phyloP scores from a whole-genome alignment of 2,329 filamentous ascomycete genomes.

The Magnaporthiopsis rhizophila region DNA sequence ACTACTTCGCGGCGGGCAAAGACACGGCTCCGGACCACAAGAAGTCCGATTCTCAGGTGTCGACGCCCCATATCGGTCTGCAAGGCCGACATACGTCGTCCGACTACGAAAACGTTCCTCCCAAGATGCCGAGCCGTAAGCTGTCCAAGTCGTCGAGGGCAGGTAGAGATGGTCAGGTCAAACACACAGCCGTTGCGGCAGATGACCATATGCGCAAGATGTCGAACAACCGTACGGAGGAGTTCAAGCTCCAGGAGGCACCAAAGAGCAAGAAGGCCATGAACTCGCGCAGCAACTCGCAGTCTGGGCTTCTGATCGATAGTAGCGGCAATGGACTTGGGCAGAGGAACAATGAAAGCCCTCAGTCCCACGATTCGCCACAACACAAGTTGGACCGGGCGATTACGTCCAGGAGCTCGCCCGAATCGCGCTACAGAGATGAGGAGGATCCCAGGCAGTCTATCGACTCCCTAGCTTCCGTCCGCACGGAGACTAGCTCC shows the following conservation, averaged over 20 bases:
- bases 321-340: constrained; percentile 25
- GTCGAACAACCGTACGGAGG: constrained; percentile 40
- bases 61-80: constrained; percentile 85
- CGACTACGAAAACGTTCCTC: constrained; percentile 44
- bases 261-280: constrained; percentile 53
- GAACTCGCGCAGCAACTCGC: constrained; percentile 35
- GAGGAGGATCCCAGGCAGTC: constrained; percentile 40
- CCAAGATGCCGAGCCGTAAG: constrained; percentile 41
- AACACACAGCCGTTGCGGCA: constrained; percentile 19
- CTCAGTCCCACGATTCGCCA: constrained; percentile 20
- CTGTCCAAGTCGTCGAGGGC: constrained; percentile 35
- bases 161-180: constrained; percentile 25
- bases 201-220: constrained; percentile 30
- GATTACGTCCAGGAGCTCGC: constrained; percentile 44
- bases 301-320: constrained; percentile 32
- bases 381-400: constrained; percentile 25
- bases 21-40: constrained; percentile 31
- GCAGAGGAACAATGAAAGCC: constrained; percentile 28
- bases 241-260: constrained; percentile 75
- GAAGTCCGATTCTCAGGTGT: constrained; percentile 40
- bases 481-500: constrained; percentile 28
- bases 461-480: constrained; percentile 33
- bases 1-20: constrained; percentile 44
- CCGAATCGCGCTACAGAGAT: constrained; percentile 50
- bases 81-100: constrained; percentile 62